Evolutionary conservation across 331 rosid species (phyloP), one percentile per base, ranked within the genome.

Genomic region (Prunus yedoensis): DNA sequence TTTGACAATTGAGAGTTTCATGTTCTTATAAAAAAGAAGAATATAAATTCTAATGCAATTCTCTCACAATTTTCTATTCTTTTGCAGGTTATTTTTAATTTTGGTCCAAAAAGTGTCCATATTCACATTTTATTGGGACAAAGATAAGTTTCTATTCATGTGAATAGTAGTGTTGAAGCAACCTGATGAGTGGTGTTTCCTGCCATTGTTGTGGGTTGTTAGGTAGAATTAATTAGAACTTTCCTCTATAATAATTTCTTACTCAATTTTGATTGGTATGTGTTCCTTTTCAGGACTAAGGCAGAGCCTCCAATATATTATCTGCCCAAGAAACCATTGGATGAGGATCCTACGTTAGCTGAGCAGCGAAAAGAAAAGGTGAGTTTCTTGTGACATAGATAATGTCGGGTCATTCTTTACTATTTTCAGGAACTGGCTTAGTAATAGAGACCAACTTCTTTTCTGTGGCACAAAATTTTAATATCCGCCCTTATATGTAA

Each of bases 21-120:
- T 17, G 10, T 68, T 68, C 23, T 84, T 79, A 59, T 84, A 8
- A 62, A 32, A 70, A n/a, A 38, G 43, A 5, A 27, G 21, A 21
- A n/a, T 7, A 25, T 25, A 60, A 27, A 35, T 60, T 60, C 66
- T 27, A 27, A 27, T 12, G 5, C 27, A 0, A 77, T 66, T 25
- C 81, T 77, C 20, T 73, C 71, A 38, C 43, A 1, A 38, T 17
- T 30, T 47, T 47, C 0, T 18, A 28, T 59, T 30, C 13, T 71
- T 32, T 69, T 92, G 89, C 99, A 92, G 99, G 97, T 92, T 95
- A 92, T 85, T 90, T 92, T 89, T 92, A 89, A 81, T 90, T 95
- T 90, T 89, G 97, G 96, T 85, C 97, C 94, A 88, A 93, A 93
- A 93, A 89, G 97, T 95, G 97, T 95, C 99, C 99, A 90, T 95